A percentile compares a stretch with the other conserved stretches of the same genome.
Evolutionary conservation across 2,329 filamentous ascomycete genomes (phyloP).

Genomic region (Penicillium verrucosum): DNA sequence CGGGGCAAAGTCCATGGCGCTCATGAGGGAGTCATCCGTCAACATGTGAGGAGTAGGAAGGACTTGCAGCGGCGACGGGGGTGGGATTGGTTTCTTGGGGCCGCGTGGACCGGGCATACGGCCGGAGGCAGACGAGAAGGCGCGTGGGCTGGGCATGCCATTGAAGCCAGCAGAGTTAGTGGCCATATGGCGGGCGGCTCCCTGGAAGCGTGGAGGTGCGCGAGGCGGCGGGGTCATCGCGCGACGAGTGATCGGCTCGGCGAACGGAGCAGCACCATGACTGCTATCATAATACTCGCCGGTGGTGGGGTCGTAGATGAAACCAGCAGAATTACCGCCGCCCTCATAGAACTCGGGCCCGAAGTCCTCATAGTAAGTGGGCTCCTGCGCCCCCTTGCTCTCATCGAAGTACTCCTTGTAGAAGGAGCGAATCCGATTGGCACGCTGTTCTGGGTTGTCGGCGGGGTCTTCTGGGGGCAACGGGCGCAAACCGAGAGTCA

Average conservation of each 20-base stretch:
- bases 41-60: slow-evolving; percentile 84
- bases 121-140: slow-evolving; percentile 62
- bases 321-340: slow-evolving; percentile 36
- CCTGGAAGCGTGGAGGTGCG: slow-evolving; percentile 57
- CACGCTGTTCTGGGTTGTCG: slow-evolving; percentile 89
- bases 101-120: slow-evolving; percentile 42
- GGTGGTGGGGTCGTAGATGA: slow-evolving; percentile 52
- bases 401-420: slow-evolving; percentile 99
- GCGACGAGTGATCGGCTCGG: slow-evolving; percentile 78
- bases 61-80: slow-evolving; percentile 68
- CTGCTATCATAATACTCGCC: slow-evolving; percentile 33
- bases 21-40: slow-evolving; percentile 73
- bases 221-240: slow-evolving; percentile 93
- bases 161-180: slow-evolving; percentile 40
- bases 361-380: slow-evolving; percentile 70
- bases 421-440: slow-evolving; percentile 95
- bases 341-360: slow-evolving; percentile 68
- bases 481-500: slow-evolving; percentile 69
- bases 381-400: slow-evolving; percentile 53
- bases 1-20: slow-evolving; percentile 80
- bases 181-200: slow-evolving; percentile 46
- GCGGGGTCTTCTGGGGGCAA: slow-evolving; percentile 81
- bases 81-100: slow-evolving; percentile 62
- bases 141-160: slow-evolving; percentile 51
- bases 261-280: slow-evolving; percentile 58